Conservation (phyloP, 2,329 filamentous ascomycete species). For the Celoporthe dispersa region DNA sequence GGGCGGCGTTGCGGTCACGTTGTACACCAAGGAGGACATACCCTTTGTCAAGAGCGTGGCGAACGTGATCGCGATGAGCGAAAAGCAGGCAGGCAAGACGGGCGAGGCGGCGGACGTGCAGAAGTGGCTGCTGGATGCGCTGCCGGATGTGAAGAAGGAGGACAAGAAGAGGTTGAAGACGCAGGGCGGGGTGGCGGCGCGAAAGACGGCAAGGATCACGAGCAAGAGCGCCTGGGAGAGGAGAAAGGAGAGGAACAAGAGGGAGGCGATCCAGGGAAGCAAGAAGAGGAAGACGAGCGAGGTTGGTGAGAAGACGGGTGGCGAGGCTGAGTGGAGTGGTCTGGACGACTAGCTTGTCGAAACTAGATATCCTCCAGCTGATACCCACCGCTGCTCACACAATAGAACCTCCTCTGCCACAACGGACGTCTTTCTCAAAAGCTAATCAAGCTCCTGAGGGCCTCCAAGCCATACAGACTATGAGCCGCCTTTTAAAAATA, state of each 20-base stretch:
- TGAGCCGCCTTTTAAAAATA: background rate
- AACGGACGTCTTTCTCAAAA: background rate
- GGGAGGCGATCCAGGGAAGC: conserved; percentile 65
- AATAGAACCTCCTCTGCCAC: background rate
- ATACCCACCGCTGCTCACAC: too few relatives aligned
- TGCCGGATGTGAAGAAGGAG: conserved; percentile 83
- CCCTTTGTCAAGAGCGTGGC: conserved; percentile 87
- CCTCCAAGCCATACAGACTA: background rate
- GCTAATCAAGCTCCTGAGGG: background rate
- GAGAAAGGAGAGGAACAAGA: conserved; percentile 68
- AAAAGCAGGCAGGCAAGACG: conserved; percentile 67
- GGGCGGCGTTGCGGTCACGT: conserved; percentile 88
- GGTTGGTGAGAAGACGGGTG: background rate
- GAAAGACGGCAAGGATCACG: conserved; percentile 72
- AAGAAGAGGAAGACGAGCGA: conserved; percentile 53
- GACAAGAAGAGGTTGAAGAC: conserved; percentile 83
- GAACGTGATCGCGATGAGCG: conserved; percentile 85
- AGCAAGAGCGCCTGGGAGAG: conserved; percentile 80
- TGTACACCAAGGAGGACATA: conserved; percentile 95
- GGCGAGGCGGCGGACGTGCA: conserved; percentile 66
- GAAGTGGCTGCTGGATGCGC: conserved; percentile 84
- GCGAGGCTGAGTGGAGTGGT: conserved; percentile 19
- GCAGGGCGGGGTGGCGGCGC: conserved; percentile 73
- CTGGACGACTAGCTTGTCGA: conserved; percentile 13
- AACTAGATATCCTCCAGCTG: background rate